Evolutionary conservation across 306 rosid species (phyloP), one percentile per base, ranked within the genome.

Genomic region (Amphicarpaea edgeworthii): DNA sequence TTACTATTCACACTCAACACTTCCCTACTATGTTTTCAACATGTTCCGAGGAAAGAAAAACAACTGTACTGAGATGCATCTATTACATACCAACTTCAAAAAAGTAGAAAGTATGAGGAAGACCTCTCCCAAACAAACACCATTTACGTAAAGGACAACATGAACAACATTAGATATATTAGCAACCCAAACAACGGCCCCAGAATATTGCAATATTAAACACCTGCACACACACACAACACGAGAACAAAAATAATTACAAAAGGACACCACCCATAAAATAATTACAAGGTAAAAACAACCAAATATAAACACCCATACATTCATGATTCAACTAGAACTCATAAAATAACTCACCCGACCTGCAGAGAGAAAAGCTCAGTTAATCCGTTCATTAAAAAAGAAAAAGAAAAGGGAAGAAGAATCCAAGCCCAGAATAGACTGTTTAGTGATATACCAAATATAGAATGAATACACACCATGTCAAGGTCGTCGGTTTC

Each of bases 401-500:
- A 16, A 51, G 8, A 8, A 51, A 19, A 20, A 51, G 2, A 53
- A 9, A 1, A 74, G 20, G n/a, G n/a, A 1, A 5, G 32, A 28
- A 28, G 32, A 28, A 2, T 43, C 51, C 21, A 26, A 40, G 7
- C 11, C 64, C 30, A 37, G 23, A 21, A 37, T 54, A 11, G 28
- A 19, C 7, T 19, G 10, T 20, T 28, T 28, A 28, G 4, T 1
- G 32, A 28, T 3, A 28, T 5, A 3, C 32, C 32, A 28, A 28
- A 28, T n/a, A n/a, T n/a, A 28, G 1, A 15, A 59, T 26, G 40
- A 58, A 26, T 30, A 28, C 42, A 28, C 7, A 96, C 99, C 98
- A 68, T 77, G 45, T 91, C 86, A 61, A 88, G 81, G 64, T 87
- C 89, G 7, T 70, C 40, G 1, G 75, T 62, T 77, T 89, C 93